Conservation (phyloP, 1,139 yeast genomes). For the Meyerozyma smithsonii region DNA sequence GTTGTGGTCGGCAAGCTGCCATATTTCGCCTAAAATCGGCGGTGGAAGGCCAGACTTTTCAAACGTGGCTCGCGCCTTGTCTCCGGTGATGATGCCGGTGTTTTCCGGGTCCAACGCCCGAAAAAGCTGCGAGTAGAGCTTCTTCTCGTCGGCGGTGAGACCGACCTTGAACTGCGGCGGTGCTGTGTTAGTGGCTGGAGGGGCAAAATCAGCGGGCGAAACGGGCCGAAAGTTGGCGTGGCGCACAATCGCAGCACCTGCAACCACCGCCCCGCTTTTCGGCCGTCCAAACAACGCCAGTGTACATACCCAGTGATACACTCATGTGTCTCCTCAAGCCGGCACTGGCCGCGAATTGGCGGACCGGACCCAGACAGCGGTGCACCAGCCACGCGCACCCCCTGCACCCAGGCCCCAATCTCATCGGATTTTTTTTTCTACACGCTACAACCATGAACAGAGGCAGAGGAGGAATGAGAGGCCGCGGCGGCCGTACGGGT, state of each 20-base stretch:
- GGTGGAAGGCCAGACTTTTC: conserved; percentile 86
- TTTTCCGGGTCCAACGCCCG: conserved; percentile 73
- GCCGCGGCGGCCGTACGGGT: conserved; percentile 46
- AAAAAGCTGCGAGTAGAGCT: conserved; percentile 69
- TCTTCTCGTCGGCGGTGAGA: conserved; percentile 76
- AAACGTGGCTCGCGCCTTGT: conserved; percentile 77
- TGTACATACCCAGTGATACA: conserved; percentile 24
- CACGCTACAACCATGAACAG: conserved; percentile 41
- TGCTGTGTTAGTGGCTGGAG: conserved; percentile 10
- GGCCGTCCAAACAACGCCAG: not conserved
- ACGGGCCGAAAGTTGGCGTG: no score
- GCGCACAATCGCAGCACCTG: no score
- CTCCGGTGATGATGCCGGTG: conserved; percentile 85
- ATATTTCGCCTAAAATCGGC: conserved; percentile 76
- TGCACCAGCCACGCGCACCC: conserved; percentile 12
- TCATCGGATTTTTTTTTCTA: conserved; percentile 2
- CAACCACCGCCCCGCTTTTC: not conserved
- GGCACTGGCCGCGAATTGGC: no score
- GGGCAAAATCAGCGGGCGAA: not conserved
- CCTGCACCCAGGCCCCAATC: conserved; percentile 3
- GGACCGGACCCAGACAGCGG: no score
- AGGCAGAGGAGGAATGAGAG: conserved; percentile 71
- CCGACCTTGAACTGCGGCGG: conserved; percentile 40
- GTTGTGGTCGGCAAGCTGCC: conserved; percentile 86
- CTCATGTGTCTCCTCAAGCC: conserved; percentile 15